Base-by-base conservation (phyloP, 2,329 filamentous ascomycete species). In the Mollisia scopiformis region DNA sequence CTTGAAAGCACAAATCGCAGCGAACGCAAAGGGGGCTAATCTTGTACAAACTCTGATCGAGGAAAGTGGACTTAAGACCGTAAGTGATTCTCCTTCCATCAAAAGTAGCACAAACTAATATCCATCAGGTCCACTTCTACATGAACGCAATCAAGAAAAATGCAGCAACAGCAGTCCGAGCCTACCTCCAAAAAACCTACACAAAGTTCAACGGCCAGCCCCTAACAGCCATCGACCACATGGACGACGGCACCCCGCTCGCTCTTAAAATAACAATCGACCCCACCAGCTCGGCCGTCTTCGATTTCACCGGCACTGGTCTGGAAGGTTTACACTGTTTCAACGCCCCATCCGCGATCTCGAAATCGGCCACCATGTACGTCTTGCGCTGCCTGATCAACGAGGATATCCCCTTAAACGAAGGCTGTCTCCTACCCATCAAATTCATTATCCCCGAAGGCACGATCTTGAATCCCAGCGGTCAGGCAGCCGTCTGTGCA, bases 181-280 rank as follows among this genome's bases (percentile, higher is more conserved):
- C 83, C 43, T 80, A 94, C 10, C 81, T 95, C 14, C 90, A 88
- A 69, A 79, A 83, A 1, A 86, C 93, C 25, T 81, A 85, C 68
- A 80, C 81, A 58, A 82, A 84, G 23, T 90, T 91, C 66, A 80
- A 84, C 62, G 88, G 87, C 3, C 80, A 84, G 59, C 84, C 89
- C 7, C 81, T 95, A 0, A 80, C 83, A 14, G 88, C 91, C 0
- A 79, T 87, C 1, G 92, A 95, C 33, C 90, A 87, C 78, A 93
- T 94, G 89, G 91, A 95, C 66, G 91, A 95, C 67, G 91, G 91
- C 21, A 90, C 84, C 4, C 89, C 90, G 0, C 92, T 95, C 69
- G 78, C 82, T 47, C 80, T 94, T 11, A 87, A 85, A 62, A 82
- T 95, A 16, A 87, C 84, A 2, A 94, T 95, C 66, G 84, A 93